A percentile compares a stretch with the other conserved stretches of the same genome.
Conservation (phyloP, 306 rosid genomes). For the Fragaria vesca region DNA sequence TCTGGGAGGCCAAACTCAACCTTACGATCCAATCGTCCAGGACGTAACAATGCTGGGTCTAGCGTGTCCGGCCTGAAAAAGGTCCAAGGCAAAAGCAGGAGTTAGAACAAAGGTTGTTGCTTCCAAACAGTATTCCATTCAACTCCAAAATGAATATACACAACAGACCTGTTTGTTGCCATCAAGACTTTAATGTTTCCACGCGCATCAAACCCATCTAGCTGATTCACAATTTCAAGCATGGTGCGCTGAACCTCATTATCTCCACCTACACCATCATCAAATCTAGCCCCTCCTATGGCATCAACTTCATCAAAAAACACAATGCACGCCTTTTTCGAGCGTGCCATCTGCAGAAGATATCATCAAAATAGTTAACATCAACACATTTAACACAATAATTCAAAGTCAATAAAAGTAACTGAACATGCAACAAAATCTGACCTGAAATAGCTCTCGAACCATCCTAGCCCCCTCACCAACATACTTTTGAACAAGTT, state of each 20-base stretch:
- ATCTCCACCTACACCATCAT: conserved; percentile 98
- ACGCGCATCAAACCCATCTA: conserved; percentile 97
- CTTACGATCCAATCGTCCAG: conserved; percentile 95
- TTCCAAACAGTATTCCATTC: neutral
- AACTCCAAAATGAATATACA: neutral
- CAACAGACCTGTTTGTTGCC: conserved; percentile 92
- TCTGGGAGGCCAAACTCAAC: conserved; percentile 99
- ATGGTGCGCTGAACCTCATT: conserved; percentile 96
- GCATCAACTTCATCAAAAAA: conserved; percentile 99
- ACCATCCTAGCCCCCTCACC: conserved; percentile 99
- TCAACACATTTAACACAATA: neutral
- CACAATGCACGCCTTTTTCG: conserved; percentile 95
- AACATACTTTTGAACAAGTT: conserved; percentile 94
- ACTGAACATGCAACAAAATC: neutral
- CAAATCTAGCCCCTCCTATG: conserved; percentile 99
- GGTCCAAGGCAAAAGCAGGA: neutral
- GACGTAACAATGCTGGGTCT: conserved; percentile 93
- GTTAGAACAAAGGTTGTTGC: neutral
- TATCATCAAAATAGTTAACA: conserved; percentile 12
- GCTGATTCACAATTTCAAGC: conserved; percentile 99
- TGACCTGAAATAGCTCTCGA: conserved; percentile 92
- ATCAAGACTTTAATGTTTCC: conserved; percentile 96
- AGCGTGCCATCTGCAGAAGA: conserved; percentile 85
- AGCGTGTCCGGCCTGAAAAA: conserved; percentile 91
- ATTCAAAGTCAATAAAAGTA: neutral